Base-by-base conservation (phyloP, 2,329 filamentous ascomycete species). In the Ceratocystis lukuohia region DNA sequence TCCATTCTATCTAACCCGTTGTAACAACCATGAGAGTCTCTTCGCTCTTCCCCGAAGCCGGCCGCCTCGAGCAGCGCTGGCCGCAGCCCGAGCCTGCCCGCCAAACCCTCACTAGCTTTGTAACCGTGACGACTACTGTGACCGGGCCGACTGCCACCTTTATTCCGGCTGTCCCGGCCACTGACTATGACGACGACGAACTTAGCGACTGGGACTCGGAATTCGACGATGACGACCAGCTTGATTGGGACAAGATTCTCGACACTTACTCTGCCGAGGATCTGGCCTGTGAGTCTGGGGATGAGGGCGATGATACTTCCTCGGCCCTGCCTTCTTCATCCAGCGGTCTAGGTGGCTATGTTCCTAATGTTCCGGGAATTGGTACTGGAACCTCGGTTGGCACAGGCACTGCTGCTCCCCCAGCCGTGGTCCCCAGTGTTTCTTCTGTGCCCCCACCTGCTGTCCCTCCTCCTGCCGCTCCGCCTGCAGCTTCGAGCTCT, bases 151-250 rank as follows among this genome's bases (percentile, higher is more conserved):
- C 45, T n/a, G 41, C 33, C 28, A 37, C 65, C 25, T 17, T 30
- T 7, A 25, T 37, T 30, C 62, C 45, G 30, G 22, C 30, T 33
- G 53, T 20, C 53, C 20, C 22, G n/a, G 30, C 22, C 64, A 5
- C 50, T 20, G 64, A 65, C 12, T 3, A 50, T 17, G 4, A 41
- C 15, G 59, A 65, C 22, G 61, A 62, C 7, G 64, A 65, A 6
- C 30, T 67, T 12, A 63, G 57, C 50, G 66, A 68, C 30, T 65
- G 66, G 63, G 66, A 65, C 25, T 68, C 66, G 12, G 66, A 68
- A 46, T 46, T 22, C 10, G 65, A 66, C 53, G 64, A 65, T 28
- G 66, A 63, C 20, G 63, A 50, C 37, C 41, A 66, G 28, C 62
- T 67, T 3, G 64, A 41, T 3, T 67, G 65, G 65, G 53, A 67